Percentiles rank a stretch among this genome's conserved stretches.
These are phyloP conservation scores for Mycena latifolia DNA, from an alignment of 768 basidiomycete species.

Conservation along the genomic window DNA sequence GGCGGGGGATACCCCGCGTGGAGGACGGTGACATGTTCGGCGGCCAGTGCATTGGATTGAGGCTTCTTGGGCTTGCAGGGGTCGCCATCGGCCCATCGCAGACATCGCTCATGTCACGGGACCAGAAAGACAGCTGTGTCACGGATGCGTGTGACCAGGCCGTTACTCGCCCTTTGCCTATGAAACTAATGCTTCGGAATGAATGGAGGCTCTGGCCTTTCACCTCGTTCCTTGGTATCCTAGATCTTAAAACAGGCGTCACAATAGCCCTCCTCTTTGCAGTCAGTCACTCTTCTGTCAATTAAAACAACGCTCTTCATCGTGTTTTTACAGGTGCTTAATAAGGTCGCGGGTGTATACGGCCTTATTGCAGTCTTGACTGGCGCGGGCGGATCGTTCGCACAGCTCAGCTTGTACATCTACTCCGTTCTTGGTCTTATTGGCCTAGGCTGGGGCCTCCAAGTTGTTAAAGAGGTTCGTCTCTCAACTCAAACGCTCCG, in stretches of 20 bases:
- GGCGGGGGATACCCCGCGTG: conserved; percentile 19
- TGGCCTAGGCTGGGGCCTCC: conserved; percentile 88
- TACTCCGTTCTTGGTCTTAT: conserved; percentile 90
- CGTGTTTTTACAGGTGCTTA: conserved; percentile 71
- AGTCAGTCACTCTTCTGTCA: conserved; percentile 58
- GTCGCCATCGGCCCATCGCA: neutral
- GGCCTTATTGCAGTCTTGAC: conserved; percentile 93
- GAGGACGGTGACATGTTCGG: neutral
- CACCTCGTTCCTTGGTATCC: conserved; percentile 83
- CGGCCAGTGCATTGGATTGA: neutral
- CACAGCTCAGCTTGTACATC: conserved; percentile 92
- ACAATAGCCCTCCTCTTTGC: conserved; percentile 91
- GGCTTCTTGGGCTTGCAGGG: neutral
- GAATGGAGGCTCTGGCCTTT: conserved; percentile 75
- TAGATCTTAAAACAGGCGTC: conserved; percentile 96
- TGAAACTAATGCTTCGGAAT: conserved; percentile 26
- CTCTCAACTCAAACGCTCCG: conserved; percentile 9
- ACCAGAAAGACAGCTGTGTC: no score
- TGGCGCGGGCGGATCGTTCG: conserved; percentile 93
- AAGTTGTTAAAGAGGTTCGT: conserved; percentile 86
- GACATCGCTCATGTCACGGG: no score
- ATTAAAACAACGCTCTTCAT: conserved; percentile 27
- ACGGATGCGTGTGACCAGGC: no score
- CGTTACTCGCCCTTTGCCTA: neutral
- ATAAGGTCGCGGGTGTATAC: conserved; percentile 98